These are phyloP conservation scores for Zygoascus hellenicus DNA, from an alignment of 1,139 yeast genomes.

Conservation along the genomic window DNA sequence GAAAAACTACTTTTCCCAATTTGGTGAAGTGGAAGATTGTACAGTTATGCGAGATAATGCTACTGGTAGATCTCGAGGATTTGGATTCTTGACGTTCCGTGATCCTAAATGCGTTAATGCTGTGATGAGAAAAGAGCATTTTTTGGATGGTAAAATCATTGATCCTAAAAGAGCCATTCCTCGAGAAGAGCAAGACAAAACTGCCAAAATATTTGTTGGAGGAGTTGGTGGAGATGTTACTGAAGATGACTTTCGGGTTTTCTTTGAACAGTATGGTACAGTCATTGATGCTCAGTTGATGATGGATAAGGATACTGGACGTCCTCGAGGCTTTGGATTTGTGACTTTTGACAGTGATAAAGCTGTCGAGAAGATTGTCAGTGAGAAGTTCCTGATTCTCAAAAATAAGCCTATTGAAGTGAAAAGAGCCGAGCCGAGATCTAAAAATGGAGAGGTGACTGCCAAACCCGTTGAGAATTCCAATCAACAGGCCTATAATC, in stretches of 20 bases:
- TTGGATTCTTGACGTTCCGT: slow-evolving; percentile 88
- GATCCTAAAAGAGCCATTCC: slow-evolving; percentile 99
- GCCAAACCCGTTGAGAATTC: slow-evolving; percentile 27
- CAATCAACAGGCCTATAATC: slow-evolving; percentile 31
- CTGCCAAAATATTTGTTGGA: slow-evolving; percentile 96
- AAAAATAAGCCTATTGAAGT: slow-evolving; percentile 94
- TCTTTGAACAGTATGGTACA: slow-evolving; percentile 85
- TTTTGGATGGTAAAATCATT: slow-evolving; percentile 91
- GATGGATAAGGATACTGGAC: slow-evolving; percentile 97
- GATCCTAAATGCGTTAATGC: slow-evolving; percentile 79
- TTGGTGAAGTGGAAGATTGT: slow-evolving; percentile 84
- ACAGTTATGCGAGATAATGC: slow-evolving; percentile 90
- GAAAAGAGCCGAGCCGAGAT: slow-evolving; percentile 94
- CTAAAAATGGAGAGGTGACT: slow-evolving; percentile 18
- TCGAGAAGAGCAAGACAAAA: slow-evolving; percentile 94
- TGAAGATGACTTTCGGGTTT: slow-evolving; percentile 82
- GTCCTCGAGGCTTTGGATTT: slow-evolving; percentile 97
- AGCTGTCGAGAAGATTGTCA: slow-evolving; percentile 89
- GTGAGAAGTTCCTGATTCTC: slow-evolving; percentile 71
- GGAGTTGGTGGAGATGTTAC: slow-evolving; percentile 96
- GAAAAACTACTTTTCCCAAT: slow-evolving; percentile 77
- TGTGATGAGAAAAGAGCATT: slow-evolving; percentile 83
- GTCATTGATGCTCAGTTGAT: slow-evolving; percentile 95
- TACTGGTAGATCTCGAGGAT: slow-evolving; percentile 94
- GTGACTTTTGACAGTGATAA: slow-evolving; percentile 94